Conservation (phyloP, 2,329 filamentous ascomycete genomes). For the Neophaeococcomyces mojaviensis region DNA sequence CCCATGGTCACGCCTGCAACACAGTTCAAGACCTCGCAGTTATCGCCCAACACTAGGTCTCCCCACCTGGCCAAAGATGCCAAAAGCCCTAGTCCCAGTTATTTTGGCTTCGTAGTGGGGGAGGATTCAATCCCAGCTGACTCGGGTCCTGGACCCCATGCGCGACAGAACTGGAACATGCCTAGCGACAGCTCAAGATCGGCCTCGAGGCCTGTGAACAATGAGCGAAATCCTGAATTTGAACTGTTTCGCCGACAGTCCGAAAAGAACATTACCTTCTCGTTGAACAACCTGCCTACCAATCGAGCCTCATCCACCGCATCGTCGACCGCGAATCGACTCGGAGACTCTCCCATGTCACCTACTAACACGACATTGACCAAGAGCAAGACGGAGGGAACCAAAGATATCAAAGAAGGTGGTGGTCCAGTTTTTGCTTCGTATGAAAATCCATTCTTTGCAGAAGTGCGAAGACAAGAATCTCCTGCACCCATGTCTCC, state of each 20-base stretch:
- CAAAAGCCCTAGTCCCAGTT: conserved; percentile 62
- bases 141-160: conserved; percentile 50
- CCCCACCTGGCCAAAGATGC: conserved; percentile 29
- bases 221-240: conserved; percentile 73
- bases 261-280: conserved; percentile 44
- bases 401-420: conserved; percentile 9
- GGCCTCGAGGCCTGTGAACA: conserved; percentile 60
- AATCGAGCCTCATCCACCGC: background rate
- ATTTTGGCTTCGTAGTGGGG: conserved; percentile 71
- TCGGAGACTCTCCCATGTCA: background rate
- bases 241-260: conserved; percentile 69
- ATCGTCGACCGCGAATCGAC: background rate
- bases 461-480: conserved; percentile 40
- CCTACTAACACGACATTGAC: conserved; percentile 4
- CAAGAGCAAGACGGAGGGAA: conserved; percentile 14
- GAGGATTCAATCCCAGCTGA: conserved; percentile 54
- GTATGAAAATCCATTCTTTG: conserved; percentile 25
- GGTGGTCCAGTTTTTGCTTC: background rate
- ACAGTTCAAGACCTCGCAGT: conserved; percentile 42
- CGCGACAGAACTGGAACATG: conserved; percentile 68
- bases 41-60: conserved; percentile 37
- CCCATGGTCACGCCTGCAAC: conserved; percentile 50
- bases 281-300: conserved; percentile 4
- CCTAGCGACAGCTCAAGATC: conserved; percentile 62
- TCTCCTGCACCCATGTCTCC: conserved; percentile 41